These are phyloP conservation scores for Vigna mungo DNA, from an alignment of 306 rosid species.

Conservation along the genomic window DNA sequence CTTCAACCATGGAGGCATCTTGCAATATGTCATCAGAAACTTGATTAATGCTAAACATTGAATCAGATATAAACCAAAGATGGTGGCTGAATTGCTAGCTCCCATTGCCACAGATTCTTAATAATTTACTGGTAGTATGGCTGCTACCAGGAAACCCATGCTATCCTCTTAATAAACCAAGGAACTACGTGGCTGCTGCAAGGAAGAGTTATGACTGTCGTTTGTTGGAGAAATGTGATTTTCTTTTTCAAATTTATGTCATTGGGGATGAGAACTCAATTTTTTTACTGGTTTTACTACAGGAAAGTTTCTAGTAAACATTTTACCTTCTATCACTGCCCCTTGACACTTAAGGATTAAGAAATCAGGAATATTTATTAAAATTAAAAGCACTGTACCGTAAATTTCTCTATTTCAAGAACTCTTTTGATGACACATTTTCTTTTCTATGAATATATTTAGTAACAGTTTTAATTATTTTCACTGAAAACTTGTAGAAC, in stretches of 20 bases:
- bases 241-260: neutral
- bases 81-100: slow-evolving; percentile 33
- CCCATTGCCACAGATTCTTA: slow-evolving; percentile 31
- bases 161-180: slow-evolving; percentile 1
- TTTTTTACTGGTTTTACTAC: slow-evolving; percentile 1
- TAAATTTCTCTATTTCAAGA: neutral
- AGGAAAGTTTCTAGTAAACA: slow-evolving; percentile 21
- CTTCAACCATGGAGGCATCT: slow-evolving; percentile 89
- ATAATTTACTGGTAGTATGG: slow-evolving; percentile 42
- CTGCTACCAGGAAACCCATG: slow-evolving; percentile 22
- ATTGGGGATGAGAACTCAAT: neutral
- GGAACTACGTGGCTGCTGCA: slow-evolving; percentile 1
- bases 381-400: neutral
- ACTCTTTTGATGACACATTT: too few relatives aligned
- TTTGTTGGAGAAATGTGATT: slow-evolving; percentile 42
- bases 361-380: neutral
- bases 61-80: slow-evolving; percentile 15
- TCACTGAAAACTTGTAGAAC: too few relatives aligned
- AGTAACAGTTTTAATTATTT: too few relatives aligned
- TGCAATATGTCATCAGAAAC: slow-evolving; percentile 88
- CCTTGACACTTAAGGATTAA: neutral
- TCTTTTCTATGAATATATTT: too few relatives aligned
- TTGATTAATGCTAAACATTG: slow-evolving; percentile 69
- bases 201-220: slow-evolving; percentile 26
- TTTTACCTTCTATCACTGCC: neutral